Conservation (phyloP, 2,329 filamentous ascomycete genomes). For the Clonostachys rhizophaga region DNA sequence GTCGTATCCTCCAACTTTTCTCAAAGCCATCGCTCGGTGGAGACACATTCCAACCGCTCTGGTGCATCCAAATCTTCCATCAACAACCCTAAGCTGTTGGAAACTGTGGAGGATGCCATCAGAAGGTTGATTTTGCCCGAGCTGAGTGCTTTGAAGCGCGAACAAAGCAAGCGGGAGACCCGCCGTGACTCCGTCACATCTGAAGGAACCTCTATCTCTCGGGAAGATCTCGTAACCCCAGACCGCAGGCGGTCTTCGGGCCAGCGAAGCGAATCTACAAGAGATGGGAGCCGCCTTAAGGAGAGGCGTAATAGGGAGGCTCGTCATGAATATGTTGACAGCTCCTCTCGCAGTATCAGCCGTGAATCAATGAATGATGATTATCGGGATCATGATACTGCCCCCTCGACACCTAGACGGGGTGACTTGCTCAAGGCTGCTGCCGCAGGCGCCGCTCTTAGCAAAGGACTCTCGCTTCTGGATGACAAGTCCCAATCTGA, state of each 20-base stretch:
- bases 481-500: constrained; percentile 36
- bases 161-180: constrained; percentile 74
- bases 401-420: constrained; percentile 37
- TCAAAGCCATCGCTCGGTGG: constrained; percentile 49
- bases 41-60: constrained; percentile 48
- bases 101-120: constrained; percentile 91
- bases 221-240: constrained; percentile 47
- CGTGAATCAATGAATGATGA: constrained; percentile 39
- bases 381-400: constrained; percentile 23
- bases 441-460: constrained; percentile 36
- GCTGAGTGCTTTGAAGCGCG: constrained; percentile 84
- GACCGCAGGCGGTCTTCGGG: constrained; percentile 59
- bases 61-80: constrained; percentile 59
- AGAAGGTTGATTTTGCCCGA: constrained; percentile 86
- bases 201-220: constrained; percentile 48
- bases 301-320: constrained; percentile 47
- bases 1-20: constrained; percentile 48
- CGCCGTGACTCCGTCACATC: constrained; percentile 61
- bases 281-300: constrained; percentile 41
- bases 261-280: constrained; percentile 44
- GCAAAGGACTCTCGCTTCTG: constrained; percentile 22
- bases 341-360: constrained; percentile 40
- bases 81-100: constrained; percentile 86
- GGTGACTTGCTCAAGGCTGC: constrained; percentile 36
- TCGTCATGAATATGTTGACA: constrained; percentile 47